Base-by-base conservation (phyloP, 1,284 basidiomycete species). In the Entoloma clypeatum region DNA sequence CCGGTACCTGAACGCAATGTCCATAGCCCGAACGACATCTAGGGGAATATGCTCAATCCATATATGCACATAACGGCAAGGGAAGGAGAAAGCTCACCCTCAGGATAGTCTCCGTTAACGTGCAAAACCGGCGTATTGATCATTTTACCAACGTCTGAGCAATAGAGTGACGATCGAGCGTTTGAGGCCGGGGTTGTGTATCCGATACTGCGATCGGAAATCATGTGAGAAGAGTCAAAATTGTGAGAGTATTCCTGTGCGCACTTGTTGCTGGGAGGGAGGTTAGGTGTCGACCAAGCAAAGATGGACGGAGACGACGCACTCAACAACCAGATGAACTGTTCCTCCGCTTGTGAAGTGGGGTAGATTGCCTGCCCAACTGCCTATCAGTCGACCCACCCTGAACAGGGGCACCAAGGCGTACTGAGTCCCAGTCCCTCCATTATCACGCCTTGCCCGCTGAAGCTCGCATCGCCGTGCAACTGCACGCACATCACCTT, bases 291-390 rank as follows among this genome's bases (percentile, higher is more conserved):
- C 18, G 19, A 17, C n/a, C 14, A 13, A 25, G 13, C 23, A 35
- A 17, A 36, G 43, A 34, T 14, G n/a, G 28, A 26, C 3, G 6
- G 9, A 38, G 17, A 10, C 14, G 25, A 73, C 84, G 59, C 60
- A 92, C 86, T 94, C 92, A 32, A 94, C 88, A n/a, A 94, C 87
- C 34, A 95, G 65, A 62, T 93, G 90, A 2, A 94, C 77, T 25
- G 83, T 90, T 21, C 92, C 92, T 1, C 92, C 92, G 44, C 83
- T 87, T 0, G 88, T 92, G 56, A 83, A 94, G 62, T 94, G 90
- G 0, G 92, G 92, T 30, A 92, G 63, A 55, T 89, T 85, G 53
- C 84, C 84, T 87, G 32, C 10, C n/a, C 29, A 23, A 16, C 6
- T 22, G 31, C 8, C 25, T 11, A 7, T 25, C 28, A 22, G 22